Evolutionary conservation across 495 filamentous ascomycete genomes (phyloP).

Genomic region (Hyaloscypha hepaticicola): DNA sequence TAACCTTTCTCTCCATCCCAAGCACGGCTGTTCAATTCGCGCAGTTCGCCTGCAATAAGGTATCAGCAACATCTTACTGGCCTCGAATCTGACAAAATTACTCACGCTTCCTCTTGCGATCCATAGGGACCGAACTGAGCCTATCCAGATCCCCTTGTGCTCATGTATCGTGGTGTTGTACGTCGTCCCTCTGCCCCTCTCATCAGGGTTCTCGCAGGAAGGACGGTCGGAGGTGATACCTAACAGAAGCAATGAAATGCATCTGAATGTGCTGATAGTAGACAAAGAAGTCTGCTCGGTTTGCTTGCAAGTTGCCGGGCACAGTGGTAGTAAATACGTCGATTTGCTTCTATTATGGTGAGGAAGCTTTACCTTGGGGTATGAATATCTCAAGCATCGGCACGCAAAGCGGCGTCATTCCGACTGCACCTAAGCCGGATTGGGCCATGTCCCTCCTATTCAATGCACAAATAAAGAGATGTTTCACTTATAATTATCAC

Average conservation of each 20-base stretch:
- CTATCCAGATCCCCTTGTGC: slow-evolving; percentile 9
- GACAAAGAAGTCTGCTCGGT: slow-evolving; percentile 11
- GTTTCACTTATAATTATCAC: background rate
- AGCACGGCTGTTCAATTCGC: slow-evolving; percentile 77
- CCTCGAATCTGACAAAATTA: background rate
- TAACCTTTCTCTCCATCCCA: slow-evolving; percentile 89
- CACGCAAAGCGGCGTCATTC: background rate
- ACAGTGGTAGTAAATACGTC: background rate
- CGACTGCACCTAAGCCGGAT: background rate
- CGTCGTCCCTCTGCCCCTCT: slow-evolving; percentile 28
- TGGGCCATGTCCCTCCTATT: background rate
- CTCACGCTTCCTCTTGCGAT: slow-evolving; percentile 81
- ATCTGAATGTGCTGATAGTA: slow-evolving; percentile 29
- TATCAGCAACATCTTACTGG: slow-evolving; percentile 33
- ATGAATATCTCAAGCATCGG: background rate
- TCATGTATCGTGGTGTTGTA: slow-evolving; percentile 15
- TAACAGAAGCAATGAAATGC: slow-evolving; percentile 33
- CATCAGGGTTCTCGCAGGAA: slow-evolving; percentile 29
- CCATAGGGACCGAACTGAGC: slow-evolving; percentile 53
- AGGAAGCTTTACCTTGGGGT: background rate
- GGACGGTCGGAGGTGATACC: slow-evolving; percentile 27
- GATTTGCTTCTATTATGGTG: background rate
- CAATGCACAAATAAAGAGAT: background rate
- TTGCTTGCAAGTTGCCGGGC: slow-evolving; percentile 8
- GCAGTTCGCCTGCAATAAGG: slow-evolving; percentile 71